Conservation (phyloP, 1,139 yeast genomes). For the Candida glucosophila region DNA sequence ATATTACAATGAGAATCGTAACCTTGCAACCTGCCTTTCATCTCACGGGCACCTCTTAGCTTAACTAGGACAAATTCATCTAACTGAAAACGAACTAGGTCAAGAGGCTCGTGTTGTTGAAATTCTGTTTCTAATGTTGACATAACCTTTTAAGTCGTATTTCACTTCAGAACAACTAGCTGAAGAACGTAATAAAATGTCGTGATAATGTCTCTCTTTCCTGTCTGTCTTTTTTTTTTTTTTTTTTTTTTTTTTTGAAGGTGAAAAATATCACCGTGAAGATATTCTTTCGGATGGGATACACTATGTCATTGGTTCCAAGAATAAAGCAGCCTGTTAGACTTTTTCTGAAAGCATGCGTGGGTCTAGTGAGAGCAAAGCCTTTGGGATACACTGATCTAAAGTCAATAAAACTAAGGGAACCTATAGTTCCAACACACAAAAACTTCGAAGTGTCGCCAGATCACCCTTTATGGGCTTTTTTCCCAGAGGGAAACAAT, state of each 20-base stretch:
- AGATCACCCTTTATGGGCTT: conserved; percentile 94
- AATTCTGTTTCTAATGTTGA: conserved; percentile 26
- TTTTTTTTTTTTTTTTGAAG: too few relatives aligned
- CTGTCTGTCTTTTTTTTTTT: too few relatives aligned
- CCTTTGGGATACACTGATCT: conserved; percentile 22
- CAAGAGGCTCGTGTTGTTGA: conserved; percentile 64
- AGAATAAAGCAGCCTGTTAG: too few relatives aligned
- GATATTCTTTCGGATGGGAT: too few relatives aligned
- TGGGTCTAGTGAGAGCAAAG: conserved; percentile 14
- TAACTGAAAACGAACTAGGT: conserved; percentile 73
- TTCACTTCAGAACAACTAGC: not conserved
- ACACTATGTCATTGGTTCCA: too few relatives aligned
- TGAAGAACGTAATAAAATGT: too few relatives aligned
- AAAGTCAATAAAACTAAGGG: conserved; percentile 42
- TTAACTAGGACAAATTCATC: conserved; percentile 87
- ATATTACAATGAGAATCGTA: conserved; percentile 95
- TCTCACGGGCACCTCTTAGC: conserved; percentile 92
- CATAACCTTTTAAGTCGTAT: conserved; percentile 16
- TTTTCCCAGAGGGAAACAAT: conserved; percentile 52
- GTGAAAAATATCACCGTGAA: too few relatives aligned
- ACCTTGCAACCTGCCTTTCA: conserved; percentile 86
- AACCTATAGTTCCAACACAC: conserved; percentile 83
- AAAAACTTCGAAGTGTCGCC: conserved; percentile 65
- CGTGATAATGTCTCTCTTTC: too few relatives aligned
- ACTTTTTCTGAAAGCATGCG: conserved; percentile 12